Evolutionary conservation across 2,329 filamentous ascomycete species (phyloP).

Genomic region (Nigrospora sphaerica): DNA sequence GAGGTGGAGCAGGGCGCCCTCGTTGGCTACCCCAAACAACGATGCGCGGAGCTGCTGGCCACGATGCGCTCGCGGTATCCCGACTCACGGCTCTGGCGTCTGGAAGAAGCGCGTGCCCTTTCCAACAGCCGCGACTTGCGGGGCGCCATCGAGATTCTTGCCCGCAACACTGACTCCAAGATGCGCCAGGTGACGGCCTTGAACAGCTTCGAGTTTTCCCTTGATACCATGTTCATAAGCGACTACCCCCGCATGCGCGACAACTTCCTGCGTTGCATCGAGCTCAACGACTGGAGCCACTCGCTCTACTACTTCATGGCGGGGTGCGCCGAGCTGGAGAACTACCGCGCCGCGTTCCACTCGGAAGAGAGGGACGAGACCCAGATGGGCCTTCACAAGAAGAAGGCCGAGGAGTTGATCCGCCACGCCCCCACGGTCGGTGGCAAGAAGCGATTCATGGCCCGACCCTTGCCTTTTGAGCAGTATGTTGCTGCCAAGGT

Average conservation of each 20-base stretch:
- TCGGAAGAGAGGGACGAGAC: constrained; percentile 53
- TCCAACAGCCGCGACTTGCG: constrained; percentile 60
- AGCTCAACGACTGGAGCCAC: constrained; percentile 87
- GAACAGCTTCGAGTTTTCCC: constrained; percentile 74
- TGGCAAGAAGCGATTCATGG: constrained; percentile 86
- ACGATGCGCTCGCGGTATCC: constrained; percentile 76
- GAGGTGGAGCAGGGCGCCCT: constrained; percentile 48
- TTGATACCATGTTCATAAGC: constrained; percentile 74
- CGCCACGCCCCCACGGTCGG: constrained; percentile 64
- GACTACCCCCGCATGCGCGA: constrained; percentile 68
- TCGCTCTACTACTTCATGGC: constrained; percentile 86
- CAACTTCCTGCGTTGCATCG: constrained; percentile 66
- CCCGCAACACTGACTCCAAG: constrained; percentile 52
- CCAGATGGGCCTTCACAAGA: constrained; percentile 47
- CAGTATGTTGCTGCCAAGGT: constrained; percentile 78
- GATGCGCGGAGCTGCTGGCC: constrained; percentile 59
- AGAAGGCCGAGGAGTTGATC: constrained; percentile 62
- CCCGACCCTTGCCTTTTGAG: constrained; percentile 83
- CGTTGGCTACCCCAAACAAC: constrained; percentile 64
- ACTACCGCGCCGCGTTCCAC: constrained; percentile 61
- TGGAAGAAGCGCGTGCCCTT: constrained; percentile 79
- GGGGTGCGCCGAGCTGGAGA: constrained; percentile 68
- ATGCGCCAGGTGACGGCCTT: constrained; percentile 87
- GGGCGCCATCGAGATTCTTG: constrained; percentile 60
- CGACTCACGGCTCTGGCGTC: constrained; percentile 73